These are phyloP conservation scores for Prunus salicina DNA, from an alignment of 306 rosid genomes.

Conservation along the genomic window DNA sequence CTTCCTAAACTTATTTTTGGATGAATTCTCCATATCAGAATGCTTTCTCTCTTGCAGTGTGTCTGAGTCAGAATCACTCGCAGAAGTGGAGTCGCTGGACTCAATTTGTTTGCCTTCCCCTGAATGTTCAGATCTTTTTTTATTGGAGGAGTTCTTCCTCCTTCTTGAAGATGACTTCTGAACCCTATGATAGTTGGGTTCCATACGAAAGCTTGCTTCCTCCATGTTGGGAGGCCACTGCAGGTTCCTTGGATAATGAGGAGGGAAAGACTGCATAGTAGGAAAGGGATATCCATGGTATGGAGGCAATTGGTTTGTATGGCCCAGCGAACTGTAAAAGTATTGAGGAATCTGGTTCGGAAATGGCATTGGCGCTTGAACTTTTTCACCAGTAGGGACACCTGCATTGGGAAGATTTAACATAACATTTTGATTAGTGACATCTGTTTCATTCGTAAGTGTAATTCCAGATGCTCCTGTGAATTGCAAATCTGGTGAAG, in stretches of 20 bases:
- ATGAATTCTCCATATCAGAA: slow-evolving; percentile 35
- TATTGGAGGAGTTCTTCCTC: slow-evolving; percentile 35
- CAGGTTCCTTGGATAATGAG: slow-evolving; percentile 44
- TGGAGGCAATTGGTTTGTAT: slow-evolving; percentile 42
- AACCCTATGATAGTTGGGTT: slow-evolving; percentile 21
- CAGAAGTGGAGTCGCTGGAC: slow-evolving; percentile 28
- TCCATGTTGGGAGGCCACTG: slow-evolving; percentile 51
- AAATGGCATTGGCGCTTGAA: slow-evolving; percentile 54
- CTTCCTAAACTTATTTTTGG: slow-evolving; percentile 37
- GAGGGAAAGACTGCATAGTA: slow-evolving; percentile 48
- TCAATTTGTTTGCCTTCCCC: slow-evolving; percentile 34
- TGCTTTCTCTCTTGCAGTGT: slow-evolving; percentile 29
- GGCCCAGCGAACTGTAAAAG: slow-evolving; percentile 45
- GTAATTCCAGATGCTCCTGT: slow-evolving; percentile 2
- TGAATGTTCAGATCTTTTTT: slow-evolving; percentile 34
- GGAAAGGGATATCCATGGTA: slow-evolving; percentile 52
- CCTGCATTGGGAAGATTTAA: slow-evolving; percentile 6
- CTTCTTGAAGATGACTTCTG: slow-evolving; percentile 35
- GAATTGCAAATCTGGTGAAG: slow-evolving; percentile 16
- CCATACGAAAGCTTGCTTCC: neutral
- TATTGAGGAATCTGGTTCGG: slow-evolving; percentile 43
- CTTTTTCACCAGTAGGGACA: slow-evolving; percentile 22
- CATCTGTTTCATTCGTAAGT: slow-evolving; percentile 1
- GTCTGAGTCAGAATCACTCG: slow-evolving; percentile 43
- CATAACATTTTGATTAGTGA: slow-evolving; percentile 5